Base-by-base conservation (phyloP, 805 yeast genomes). In the Lipomyces kockii region DNA sequence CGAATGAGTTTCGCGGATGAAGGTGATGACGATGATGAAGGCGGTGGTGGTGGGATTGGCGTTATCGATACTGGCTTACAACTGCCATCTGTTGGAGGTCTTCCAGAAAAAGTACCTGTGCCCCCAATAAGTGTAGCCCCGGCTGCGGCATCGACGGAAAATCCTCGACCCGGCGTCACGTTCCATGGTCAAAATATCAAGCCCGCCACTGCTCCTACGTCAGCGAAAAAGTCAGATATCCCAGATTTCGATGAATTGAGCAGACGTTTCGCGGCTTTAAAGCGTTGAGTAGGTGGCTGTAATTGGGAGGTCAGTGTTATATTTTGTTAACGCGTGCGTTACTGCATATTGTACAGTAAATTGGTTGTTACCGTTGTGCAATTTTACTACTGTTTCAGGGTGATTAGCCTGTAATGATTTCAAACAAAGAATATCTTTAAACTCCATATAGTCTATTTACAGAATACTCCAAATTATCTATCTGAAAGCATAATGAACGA, bases 181-280 rank as follows among this genome's bases (percentile, higher is more conserved):
- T 72, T 12, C 72, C 75, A 56, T 70, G 66, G 69, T 58, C 69
- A 60, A 49, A 63, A 25, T 37, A 55, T 63, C 11, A 58, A 54
- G n/a, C 61, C 65, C 12, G 60, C 58, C 0, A 34, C 71, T 5
- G 53, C 58, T 29, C 51, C 63, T 11, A 55, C 63, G 20, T 57
- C 39, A 34, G 61, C 60, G 62, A 20, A 46, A 46, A 64, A 59
- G 49, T 61, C 54, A 25, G 60, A 52, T 9, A 39, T 58, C 4
- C 64, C 71, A 2, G 92, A 88, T 64, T 78, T 89, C 60, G 93
- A 89, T 72, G 88, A 85, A 5, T 78, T 90, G 62, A 84, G 85
- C 74, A 89, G 86, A 65, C 80, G 97, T 62, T 90, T 90, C 78
- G 94, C 89, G n/a, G 93, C 93, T 1, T 80, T 92, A 70, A 90